Percentiles rank a stretch among this genome's conserved stretches.
phyloP scores from a whole-genome alignment of 768 basidiomycete species.

The Lentinula sp. region DNA sequence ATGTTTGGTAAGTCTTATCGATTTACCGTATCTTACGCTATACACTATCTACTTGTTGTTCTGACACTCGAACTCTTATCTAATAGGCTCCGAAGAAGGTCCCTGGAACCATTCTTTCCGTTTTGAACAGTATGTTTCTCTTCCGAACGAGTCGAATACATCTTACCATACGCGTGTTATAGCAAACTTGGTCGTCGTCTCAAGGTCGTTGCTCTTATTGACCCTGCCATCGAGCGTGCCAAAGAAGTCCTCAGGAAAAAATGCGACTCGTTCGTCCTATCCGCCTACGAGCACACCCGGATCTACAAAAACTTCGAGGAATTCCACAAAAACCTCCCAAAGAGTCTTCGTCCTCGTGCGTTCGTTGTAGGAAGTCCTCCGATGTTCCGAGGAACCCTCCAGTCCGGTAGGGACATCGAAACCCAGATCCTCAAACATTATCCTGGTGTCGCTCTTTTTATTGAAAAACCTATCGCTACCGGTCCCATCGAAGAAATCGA shows the following conservation, averaged over 20 bases:
- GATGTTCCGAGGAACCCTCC: conserved; percentile 79
- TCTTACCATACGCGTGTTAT: conserved; percentile 3
- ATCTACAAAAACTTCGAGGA: conserved; percentile 83
- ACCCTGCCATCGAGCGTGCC: conserved; percentile 83
- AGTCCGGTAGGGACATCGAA: conserved; percentile 79
- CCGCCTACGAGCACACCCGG: conserved; percentile 86
- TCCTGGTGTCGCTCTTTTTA: conserved; percentile 83
- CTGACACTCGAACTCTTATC: neutral
- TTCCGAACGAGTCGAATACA: conserved; percentile 8
- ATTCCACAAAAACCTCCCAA: conserved; percentile 64
- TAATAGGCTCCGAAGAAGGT: conserved; percentile 74
- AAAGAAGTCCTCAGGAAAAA: conserved; percentile 79
- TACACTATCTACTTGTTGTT: neutral
- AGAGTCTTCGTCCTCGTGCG: conserved; percentile 66
- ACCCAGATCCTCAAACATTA: conserved; percentile 81
- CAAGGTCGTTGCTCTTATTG: conserved; percentile 92
- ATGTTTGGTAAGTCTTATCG: conserved; percentile 72
- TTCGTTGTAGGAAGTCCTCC: conserved; percentile 91
- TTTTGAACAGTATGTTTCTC: conserved; percentile 65
- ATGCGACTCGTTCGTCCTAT: conserved; percentile 87
- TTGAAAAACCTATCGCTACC: conserved; percentile 91
- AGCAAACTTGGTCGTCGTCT: conserved; percentile 95
- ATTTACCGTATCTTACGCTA: neutral
- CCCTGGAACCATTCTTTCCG: conserved; percentile 94
- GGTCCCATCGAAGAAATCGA: conserved; percentile 64